Conservation (phyloP, 352 stramenopile species). For the Phytophthora pluvialis region DNA sequence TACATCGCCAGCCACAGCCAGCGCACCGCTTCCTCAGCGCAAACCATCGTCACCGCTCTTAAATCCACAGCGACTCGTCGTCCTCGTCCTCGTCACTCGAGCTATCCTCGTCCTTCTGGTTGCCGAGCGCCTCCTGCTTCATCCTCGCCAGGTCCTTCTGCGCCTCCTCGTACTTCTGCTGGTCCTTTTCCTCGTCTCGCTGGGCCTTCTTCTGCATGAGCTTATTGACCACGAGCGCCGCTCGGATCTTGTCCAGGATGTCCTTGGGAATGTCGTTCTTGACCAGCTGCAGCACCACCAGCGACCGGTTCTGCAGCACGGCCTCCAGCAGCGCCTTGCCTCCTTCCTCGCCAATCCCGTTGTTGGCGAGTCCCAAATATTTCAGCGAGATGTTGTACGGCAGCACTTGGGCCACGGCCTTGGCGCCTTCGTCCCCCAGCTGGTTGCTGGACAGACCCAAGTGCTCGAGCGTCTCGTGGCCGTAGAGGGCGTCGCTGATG, state of each 20-base stretch:
- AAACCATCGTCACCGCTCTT: constrained; percentile 7
- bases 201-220: constrained; percentile 48
- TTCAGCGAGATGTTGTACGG: constrained; percentile 61
- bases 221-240: constrained; percentile 56
- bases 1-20: neutral
- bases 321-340: constrained; percentile 51
- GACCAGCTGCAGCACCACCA: constrained; percentile 51
- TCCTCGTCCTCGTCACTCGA: constrained; percentile 39
- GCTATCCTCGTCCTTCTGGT: constrained; percentile 35
- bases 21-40: neutral
- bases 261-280: constrained; percentile 53
- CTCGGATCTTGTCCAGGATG: constrained; percentile 46
- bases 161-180: constrained; percentile 30
- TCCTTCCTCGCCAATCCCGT: constrained; percentile 49
- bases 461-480: constrained; percentile 55
- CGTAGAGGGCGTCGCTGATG: constrained; percentile 51
- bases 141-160: constrained; percentile 29
- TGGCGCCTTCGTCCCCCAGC: constrained; percentile 54
- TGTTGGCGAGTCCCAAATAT: constrained; percentile 56
- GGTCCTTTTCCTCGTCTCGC: constrained; percentile 48
- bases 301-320: constrained; percentile 49
- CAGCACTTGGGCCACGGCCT: constrained; percentile 50
- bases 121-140: constrained; percentile 20
- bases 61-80: constrained; percentile 55
- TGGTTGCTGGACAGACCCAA: constrained; percentile 52